phyloP scores from a whole-genome alignment of 2,329 filamentous ascomycete species.

The Gliomastix tumulicola region DNA sequence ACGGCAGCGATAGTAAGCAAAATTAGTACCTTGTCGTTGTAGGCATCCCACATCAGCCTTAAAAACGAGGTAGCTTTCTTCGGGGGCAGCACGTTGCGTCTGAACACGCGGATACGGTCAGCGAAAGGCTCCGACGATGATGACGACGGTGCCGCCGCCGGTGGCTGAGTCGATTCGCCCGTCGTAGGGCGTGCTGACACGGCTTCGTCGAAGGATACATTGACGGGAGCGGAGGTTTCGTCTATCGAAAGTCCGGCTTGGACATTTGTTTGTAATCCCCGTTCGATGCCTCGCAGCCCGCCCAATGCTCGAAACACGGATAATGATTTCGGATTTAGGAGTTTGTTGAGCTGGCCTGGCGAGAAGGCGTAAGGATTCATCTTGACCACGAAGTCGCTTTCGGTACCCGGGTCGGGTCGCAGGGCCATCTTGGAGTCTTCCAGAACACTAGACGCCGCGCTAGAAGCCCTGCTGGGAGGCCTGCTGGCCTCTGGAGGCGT shows the following conservation, averaged over 20 bases:
- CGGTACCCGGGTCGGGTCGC: slow-evolving; percentile 63
- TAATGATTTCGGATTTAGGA: slow-evolving; percentile 79
- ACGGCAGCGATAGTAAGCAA: slow-evolving; percentile 58
- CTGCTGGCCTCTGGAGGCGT: no score
- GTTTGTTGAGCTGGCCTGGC: slow-evolving; percentile 72
- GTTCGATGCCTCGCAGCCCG: slow-evolving; percentile 66
- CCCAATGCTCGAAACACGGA: slow-evolving; percentile 71
- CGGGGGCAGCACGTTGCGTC: slow-evolving; percentile 53
- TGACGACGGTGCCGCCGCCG: not conserved
- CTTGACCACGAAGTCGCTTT: slow-evolving; percentile 65
- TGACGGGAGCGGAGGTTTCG: slow-evolving; percentile 47
- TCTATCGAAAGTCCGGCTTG: slow-evolving; percentile 66
- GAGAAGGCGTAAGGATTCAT: slow-evolving; percentile 81
- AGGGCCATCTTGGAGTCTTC: slow-evolving; percentile 36
- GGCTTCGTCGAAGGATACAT: slow-evolving; percentile 2
- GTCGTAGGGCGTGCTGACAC: not conserved
- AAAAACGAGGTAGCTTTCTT: slow-evolving; percentile 56
- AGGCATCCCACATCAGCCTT: slow-evolving; percentile 57
- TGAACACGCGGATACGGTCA: slow-evolving; percentile 52
- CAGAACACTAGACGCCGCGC: not conserved
- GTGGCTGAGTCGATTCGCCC: not conserved
- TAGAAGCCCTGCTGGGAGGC: slow-evolving; percentile 3
- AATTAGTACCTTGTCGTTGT: slow-evolving; percentile 63
- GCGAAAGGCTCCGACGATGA: slow-evolving; percentile 13
- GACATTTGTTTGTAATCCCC: slow-evolving; percentile 64